A percentile compares a stretch with the other conserved stretches of the same genome.
Evolutionary conservation across 208 protist species (phyloP).

Genomic region (Porcisia deanei): DNA sequence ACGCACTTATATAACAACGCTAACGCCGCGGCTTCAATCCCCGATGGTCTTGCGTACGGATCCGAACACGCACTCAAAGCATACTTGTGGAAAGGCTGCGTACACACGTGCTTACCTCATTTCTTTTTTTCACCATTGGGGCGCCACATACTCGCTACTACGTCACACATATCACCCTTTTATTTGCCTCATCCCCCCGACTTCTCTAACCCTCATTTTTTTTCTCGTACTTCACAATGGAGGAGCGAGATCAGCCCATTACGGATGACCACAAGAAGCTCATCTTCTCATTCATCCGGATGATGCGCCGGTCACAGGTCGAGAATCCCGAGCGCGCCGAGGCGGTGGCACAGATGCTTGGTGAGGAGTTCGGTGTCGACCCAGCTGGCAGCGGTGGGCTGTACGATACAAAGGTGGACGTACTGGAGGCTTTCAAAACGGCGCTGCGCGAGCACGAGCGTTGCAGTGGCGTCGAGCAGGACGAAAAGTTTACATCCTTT

Average conservation of each 20-base stretch:
- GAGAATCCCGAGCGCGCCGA: conserved; percentile 43
- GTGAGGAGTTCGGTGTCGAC: conserved; percentile 79
- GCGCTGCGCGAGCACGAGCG: conserved; percentile 53
- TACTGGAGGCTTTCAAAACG: conserved; percentile 57
- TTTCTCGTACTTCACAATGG: conserved; percentile 23
- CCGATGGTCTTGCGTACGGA: not conserved
- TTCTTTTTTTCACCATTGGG: not conserved
- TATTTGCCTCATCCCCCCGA: not conserved
- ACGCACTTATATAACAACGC: not conserved
- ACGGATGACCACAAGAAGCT: conserved; percentile 85
- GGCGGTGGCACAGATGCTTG: conserved; percentile 60
- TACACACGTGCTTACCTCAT: not conserved
- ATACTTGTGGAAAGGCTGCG: not conserved
- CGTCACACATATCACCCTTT: not conserved
- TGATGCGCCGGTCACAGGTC: conserved; percentile 55
- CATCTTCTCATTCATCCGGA: conserved; percentile 84
- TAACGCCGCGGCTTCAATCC: not conserved
- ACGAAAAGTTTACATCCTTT: conserved; percentile 90
- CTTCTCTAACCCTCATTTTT: not conserved
- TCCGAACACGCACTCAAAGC: not conserved
- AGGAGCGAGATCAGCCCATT: conserved; percentile 35
- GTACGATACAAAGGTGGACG: conserved; percentile 70
- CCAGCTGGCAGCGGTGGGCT: conserved; percentile 64
- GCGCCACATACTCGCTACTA: not conserved
- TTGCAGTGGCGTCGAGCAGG: conserved; percentile 51